phyloP scores from a whole-genome alignment of 805 yeast genomes.

The Candida awuae region DNA sequence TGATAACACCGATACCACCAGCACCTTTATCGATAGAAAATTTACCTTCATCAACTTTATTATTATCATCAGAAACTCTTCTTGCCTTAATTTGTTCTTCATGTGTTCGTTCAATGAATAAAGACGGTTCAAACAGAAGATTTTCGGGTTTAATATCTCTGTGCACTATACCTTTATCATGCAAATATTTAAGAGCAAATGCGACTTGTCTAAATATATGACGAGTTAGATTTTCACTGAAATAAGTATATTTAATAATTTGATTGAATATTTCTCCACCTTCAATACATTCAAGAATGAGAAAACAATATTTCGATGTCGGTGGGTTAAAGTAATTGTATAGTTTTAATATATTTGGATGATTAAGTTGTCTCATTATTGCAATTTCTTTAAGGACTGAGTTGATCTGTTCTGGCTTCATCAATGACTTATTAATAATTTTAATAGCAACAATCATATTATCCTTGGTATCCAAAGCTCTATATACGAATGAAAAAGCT shows the following conservation, averaged over 20 bases:
- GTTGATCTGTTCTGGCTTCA: constrained; percentile 43
- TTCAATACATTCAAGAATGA: constrained; percentile 57
- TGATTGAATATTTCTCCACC: constrained; percentile 83
- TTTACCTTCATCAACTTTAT: constrained; percentile 55
- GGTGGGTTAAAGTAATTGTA: constrained; percentile 44
- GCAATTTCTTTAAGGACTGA: constrained; percentile 64
- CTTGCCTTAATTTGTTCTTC: constrained; percentile 36
- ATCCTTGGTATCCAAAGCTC: constrained; percentile 45
- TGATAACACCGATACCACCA: constrained; percentile 56
- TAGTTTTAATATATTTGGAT: constrained; percentile 53
- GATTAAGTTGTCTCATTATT: constrained; percentile 59
- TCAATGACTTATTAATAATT: constrained; percentile 54
- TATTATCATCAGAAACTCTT: constrained; percentile 50
- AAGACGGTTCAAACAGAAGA: constrained; percentile 52
- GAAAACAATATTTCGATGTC: constrained; percentile 43
- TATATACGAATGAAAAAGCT: constrained; percentile 82
- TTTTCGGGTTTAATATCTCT: constrained; percentile 82
- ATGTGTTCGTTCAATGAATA: constrained; percentile 34
- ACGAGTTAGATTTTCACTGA: constrained; percentile 61
- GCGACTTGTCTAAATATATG: constrained; percentile 70
- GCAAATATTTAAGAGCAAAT: constrained; percentile 59
- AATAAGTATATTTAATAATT: constrained; percentile 69
- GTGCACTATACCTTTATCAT: constrained; percentile 67
- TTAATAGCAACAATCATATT: constrained; percentile 60
- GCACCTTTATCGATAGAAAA: constrained; percentile 48